Evolutionary conservation across 108 stramenopile genomes (phyloP).

Genomic region (Bacterosira constricta): DNA sequence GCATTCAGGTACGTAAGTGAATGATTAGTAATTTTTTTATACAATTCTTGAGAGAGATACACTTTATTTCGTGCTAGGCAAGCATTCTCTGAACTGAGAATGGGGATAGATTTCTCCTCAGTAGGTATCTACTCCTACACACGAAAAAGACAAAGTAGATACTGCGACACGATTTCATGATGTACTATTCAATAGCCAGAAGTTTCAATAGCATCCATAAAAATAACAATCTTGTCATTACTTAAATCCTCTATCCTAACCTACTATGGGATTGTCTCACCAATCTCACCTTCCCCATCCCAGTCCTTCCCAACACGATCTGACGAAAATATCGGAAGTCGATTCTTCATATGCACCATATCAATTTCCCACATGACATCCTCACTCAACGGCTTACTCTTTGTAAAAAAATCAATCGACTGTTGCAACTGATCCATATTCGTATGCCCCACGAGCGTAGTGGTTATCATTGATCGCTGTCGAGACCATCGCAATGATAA

Average conservation of each 20-base stretch:
- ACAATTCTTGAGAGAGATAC: too few species aligned
- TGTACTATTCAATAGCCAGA: not conserved
- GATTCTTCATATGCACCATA: conserved; percentile 86
- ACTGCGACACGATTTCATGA: too few species aligned
- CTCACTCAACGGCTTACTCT: conserved; percentile 66
- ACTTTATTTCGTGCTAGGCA: too few species aligned
- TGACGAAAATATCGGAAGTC: conserved; percentile 84
- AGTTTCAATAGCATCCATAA: not conserved
- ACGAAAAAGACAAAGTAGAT: too few species aligned
- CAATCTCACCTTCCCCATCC: conserved; percentile 89
- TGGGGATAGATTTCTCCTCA: too few species aligned
- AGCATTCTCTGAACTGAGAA: not conserved
- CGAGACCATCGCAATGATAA: conserved; percentile 81
- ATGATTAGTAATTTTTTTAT: too few species aligned
- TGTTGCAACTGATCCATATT: conserved; percentile 81
- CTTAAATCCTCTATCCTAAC: not conserved
- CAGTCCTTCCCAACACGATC: conserved; percentile 83
- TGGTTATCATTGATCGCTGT: conserved; percentile 76
- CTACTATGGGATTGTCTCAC: conserved; percentile 89
- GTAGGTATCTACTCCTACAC: too few species aligned
- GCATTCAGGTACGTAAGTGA: too few species aligned
- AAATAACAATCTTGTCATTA: not conserved
- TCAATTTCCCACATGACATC: conserved; percentile 92
- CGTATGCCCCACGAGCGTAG: conserved; percentile 88
- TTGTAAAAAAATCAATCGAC: conserved; percentile 66